Conservation (phyloP, 805 yeast species). For the Hanseniaspora vineae region DNA sequence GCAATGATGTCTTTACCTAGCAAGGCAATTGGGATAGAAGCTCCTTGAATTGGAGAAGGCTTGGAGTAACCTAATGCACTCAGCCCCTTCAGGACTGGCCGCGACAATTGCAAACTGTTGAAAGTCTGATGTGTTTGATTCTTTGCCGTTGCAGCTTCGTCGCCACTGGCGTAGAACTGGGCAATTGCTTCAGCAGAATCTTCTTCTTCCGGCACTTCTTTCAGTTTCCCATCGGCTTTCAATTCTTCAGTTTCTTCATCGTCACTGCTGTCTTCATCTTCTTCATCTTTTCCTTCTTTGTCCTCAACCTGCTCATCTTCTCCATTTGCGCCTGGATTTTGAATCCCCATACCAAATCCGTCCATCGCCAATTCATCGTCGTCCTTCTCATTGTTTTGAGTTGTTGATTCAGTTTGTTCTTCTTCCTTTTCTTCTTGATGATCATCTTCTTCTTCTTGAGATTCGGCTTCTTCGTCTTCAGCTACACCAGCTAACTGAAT, state of each 20-base stretch:
- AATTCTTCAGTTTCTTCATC: slow-evolving; percentile 25
- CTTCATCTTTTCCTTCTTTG: slow-evolving; percentile 13
- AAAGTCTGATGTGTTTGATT: slow-evolving; percentile 48
- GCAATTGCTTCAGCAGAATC: slow-evolving; percentile 69
- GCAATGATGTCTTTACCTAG: slow-evolving; percentile 95
- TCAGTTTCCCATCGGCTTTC: slow-evolving; percentile 4
- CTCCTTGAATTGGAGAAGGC: slow-evolving; percentile 90
- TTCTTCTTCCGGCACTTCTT: slow-evolving; percentile 15
- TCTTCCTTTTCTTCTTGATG: slow-evolving; percentile 29
- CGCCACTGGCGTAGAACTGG: slow-evolving; percentile 52
- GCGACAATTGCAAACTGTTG: slow-evolving; percentile 65
- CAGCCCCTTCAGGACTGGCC: slow-evolving; percentile 82
- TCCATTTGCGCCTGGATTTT: slow-evolving; percentile 19
- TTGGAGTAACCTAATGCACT: slow-evolving; percentile 67
- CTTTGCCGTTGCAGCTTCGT: slow-evolving; percentile 41
- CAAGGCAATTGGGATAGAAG: slow-evolving; percentile 86
- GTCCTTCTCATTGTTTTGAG: slow-evolving; percentile 19
- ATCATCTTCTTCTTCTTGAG: slow-evolving; percentile 24
- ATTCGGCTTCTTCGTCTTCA: slow-evolving; percentile 29
- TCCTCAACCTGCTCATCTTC: slow-evolving; percentile 20
- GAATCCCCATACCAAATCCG: slow-evolving; percentile 28
- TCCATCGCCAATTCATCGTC: slow-evolving; percentile 27
- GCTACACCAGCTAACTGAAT: slow-evolving; percentile 33
- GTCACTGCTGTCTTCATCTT: slow-evolving; percentile 15
- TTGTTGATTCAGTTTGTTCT: slow-evolving; percentile 29